These are phyloP conservation scores for Phytophthora fragariae DNA, from an alignment of 352 stramenopile genomes.

Conservation along the genomic window DNA sequence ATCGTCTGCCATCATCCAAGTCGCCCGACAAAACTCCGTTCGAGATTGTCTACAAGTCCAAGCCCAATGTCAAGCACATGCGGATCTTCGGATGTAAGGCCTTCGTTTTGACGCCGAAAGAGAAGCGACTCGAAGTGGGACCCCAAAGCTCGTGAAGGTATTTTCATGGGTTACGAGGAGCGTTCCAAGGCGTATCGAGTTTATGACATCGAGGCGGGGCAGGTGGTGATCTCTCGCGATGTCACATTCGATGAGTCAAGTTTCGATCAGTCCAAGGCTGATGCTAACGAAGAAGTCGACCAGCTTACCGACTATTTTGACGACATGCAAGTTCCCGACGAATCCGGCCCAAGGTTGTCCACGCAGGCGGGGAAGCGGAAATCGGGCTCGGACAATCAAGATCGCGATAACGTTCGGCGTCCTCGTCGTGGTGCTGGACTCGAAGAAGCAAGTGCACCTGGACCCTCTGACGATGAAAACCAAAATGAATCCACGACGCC, in stretches of 20 bases:
- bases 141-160: slow-evolving; percentile 19
- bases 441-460: slow-evolving; percentile 16
- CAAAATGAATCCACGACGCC: background rate
- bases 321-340: background rate
- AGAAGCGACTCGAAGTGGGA: slow-evolving; percentile 28
- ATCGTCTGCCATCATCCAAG: background rate
- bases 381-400: background rate
- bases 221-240: slow-evolving; percentile 26
- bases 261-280: background rate
- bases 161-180: slow-evolving; percentile 32
- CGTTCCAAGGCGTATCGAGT: slow-evolving; percentile 26
- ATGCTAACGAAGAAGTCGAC: background rate
- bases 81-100: slow-evolving; percentile 7
- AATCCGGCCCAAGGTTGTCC: too few species aligned
- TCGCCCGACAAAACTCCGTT: background rate
- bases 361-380: slow-evolving; percentile 13
- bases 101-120: slow-evolving; percentile 14
- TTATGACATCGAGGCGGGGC: slow-evolving; percentile 25
- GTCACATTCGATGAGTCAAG: slow-evolving; percentile 21
- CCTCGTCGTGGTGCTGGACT: slow-evolving; percentile 1
- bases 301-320: background rate
- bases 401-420: slow-evolving; percentile 3
- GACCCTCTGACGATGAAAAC: background rate
- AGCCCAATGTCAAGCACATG: slow-evolving; percentile 22
- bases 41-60: slow-evolving; percentile 14